A percentile compares a stretch with the other conserved stretches of the same genome.
These are phyloP conservation scores for Hymenoscyphus infarciens DNA, from an alignment of 2,329 filamentous ascomycete species.

Conservation along the genomic window DNA sequence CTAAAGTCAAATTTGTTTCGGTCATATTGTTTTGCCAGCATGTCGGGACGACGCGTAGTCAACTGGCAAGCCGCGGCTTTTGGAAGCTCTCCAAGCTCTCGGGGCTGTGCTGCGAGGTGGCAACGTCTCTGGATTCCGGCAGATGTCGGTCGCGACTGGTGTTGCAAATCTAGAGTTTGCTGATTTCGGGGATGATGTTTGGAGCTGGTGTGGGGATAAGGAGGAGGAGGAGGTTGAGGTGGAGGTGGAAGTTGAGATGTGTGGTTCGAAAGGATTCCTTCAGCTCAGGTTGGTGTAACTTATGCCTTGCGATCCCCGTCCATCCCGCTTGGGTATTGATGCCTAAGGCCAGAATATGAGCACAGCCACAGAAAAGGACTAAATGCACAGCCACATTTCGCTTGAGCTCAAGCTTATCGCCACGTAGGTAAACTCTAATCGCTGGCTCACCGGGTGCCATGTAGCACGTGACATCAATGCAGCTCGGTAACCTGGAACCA, in stretches of 20 bases:
- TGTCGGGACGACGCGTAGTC: conserved; percentile 42
- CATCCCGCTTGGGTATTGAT: background rate
- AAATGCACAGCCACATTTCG: background rate
- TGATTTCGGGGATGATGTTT: background rate
- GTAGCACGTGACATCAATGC: conserved; percentile 2
- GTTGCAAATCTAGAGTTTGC: background rate
- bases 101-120: background rate
- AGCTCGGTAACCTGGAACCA: background rate
- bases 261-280: background rate
- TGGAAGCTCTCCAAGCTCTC: conserved; percentile 5
- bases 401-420: background rate
- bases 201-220: background rate
- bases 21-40: conserved; percentile 66
- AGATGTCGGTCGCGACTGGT: background rate
- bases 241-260: background rate
- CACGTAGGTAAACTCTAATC: background rate
- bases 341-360: background rate
- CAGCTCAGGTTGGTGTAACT: conserved; percentile 4
- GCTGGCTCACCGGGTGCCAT: background rate
- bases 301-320: background rate
- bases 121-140: background rate
- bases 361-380: background rate
- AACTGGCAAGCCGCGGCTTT: background rate
- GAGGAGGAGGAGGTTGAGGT: background rate
- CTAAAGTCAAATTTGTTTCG: conserved; percentile 76